phyloP scores from a whole-genome alignment of 257 asterid genomes.

The Salvia rosmarinus region DNA sequence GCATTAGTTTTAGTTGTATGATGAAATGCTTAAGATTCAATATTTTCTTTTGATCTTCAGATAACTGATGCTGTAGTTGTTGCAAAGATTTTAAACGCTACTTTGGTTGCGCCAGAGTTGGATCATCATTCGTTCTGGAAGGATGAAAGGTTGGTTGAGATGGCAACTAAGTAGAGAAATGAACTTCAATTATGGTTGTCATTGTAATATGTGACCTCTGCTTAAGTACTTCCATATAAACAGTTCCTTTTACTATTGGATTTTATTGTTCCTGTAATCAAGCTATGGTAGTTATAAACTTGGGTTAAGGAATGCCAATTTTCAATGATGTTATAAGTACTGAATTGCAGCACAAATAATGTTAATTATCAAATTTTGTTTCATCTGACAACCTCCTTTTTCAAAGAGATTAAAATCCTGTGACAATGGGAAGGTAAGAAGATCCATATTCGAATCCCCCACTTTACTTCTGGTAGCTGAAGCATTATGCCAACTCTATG shows the following conservation, averaged over 20 bases:
- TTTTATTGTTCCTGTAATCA: slow-evolving; percentile 21
- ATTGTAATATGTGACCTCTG: slow-evolving; percentile 20
- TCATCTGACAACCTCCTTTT: background rate
- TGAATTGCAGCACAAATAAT: slow-evolving; percentile 21
- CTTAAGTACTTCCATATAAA: slow-evolving; percentile 3
- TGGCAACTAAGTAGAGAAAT: slow-evolving; percentile 27
- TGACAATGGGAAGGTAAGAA: background rate
- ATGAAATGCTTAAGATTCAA: slow-evolving; percentile 28
- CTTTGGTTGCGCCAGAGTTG: slow-evolving; percentile 94
- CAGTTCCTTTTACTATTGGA: slow-evolving; percentile 6
- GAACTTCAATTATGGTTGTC: slow-evolving; percentile 12
- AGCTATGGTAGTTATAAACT: slow-evolving; percentile 3
- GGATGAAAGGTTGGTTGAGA: slow-evolving; percentile 81
- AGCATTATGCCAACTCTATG: slow-evolving; percentile 6
- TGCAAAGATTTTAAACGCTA: slow-evolving; percentile 93
- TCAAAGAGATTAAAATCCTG: background rate
- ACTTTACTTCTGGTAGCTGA: slow-evolving; percentile 23
- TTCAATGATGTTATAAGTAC: slow-evolving; percentile 13
- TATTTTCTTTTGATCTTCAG: slow-evolving; percentile 51
- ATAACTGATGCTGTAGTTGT: slow-evolving; percentile 99
- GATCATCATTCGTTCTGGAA: slow-evolving; percentile 97
- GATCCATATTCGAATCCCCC: background rate
- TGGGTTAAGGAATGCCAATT: slow-evolving; percentile 4
- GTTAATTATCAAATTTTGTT: slow-evolving; percentile 17
- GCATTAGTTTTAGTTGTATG: slow-evolving; percentile 25